Evolutionary conservation across 176 grass and related monocot species (phyloP).

Genomic region (Rhynchospora pubera): DNA sequence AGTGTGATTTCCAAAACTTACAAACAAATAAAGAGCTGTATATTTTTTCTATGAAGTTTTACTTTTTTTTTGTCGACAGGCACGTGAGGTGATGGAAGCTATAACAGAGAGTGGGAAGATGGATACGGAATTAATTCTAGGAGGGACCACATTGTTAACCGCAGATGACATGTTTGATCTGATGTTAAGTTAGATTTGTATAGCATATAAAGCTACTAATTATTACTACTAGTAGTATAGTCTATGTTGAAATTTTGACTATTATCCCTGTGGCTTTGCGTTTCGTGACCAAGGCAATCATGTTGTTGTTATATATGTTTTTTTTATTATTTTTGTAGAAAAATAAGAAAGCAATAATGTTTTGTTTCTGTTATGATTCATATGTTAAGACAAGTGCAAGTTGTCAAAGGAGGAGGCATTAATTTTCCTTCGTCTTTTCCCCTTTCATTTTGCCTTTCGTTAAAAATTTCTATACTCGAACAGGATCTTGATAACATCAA

Average conservation of each 20-base stretch:
- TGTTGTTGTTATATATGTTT: neutral
- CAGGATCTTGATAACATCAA: neutral
- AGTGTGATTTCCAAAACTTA: neutral
- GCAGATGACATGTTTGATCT: conserved; percentile 86
- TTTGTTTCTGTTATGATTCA: neutral
- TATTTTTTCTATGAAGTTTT: neutral
- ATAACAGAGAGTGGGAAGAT: conserved; percentile 61
- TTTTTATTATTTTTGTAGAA: neutral
- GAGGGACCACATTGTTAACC: conserved; percentile 81
- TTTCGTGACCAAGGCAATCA: neutral
- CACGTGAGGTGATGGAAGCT: conserved; percentile 80
- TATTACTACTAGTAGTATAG: neutral
- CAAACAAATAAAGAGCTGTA: neutral
- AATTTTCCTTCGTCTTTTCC: neutral
- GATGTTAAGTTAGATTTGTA: conserved; percentile 51
- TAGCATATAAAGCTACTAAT: neutral
- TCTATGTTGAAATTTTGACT: neutral
- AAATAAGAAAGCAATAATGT: neutral
- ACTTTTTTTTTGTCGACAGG: conserved; percentile 33
- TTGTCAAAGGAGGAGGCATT: neutral
- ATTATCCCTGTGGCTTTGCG: neutral
- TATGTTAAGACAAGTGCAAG: neutral
- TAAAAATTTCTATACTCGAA: neutral
- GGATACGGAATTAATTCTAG: conserved; percentile 76
- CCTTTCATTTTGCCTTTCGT: neutral